phyloP scores from a whole-genome alignment of 768 basidiomycete genomes.

The Fomitopsis pulvina region DNA sequence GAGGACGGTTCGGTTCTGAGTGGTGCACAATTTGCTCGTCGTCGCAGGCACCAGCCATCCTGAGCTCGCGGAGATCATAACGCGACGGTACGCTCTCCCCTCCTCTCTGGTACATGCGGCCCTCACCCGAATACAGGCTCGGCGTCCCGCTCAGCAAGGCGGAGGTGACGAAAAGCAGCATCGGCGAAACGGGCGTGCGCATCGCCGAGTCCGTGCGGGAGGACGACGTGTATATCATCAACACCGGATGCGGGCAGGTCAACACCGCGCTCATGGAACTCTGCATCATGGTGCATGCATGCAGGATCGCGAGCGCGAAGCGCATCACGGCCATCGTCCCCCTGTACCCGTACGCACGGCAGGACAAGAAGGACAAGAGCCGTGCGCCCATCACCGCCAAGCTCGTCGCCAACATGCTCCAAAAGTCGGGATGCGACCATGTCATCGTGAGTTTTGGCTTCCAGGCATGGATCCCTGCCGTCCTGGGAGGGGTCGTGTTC shows the following conservation, averaged over 20 bases:
- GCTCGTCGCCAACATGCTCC: slow-evolving; percentile 96
- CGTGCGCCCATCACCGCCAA: slow-evolving; percentile 97
- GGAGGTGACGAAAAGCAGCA: slow-evolving; percentile 80
- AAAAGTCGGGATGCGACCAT: slow-evolving; percentile 90
- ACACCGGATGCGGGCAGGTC: slow-evolving; percentile 79
- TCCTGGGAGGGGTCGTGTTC: neutral
- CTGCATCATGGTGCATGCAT: slow-evolving; percentile 98
- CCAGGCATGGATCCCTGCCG: neutral
- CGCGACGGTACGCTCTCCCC: slow-evolving; percentile 60
- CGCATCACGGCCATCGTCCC: slow-evolving; percentile 98
- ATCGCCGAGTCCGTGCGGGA: slow-evolving; percentile 95
- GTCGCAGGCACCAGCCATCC: slow-evolving; percentile 87
- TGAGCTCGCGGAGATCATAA: slow-evolving; percentile 89
- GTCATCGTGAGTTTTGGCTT: slow-evolving; percentile 67
- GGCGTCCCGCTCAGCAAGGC: slow-evolving; percentile 85
- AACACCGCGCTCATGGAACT: slow-evolving; percentile 97
- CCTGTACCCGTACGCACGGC: slow-evolving; percentile 92
- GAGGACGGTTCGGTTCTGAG: neutral
- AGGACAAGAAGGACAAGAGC: slow-evolving; percentile 99
- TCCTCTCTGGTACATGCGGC: slow-evolving; percentile 1
- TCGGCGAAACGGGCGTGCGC: slow-evolving; percentile 88
- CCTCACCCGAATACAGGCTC: slow-evolving; percentile 47
- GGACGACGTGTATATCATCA: slow-evolving; percentile 98
- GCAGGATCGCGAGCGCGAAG: slow-evolving; percentile 98
- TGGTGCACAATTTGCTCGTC: slow-evolving; percentile 1